Base-by-base conservation (phyloP, 192 early-diverging fungal species). In the Backusella westeae region DNA sequence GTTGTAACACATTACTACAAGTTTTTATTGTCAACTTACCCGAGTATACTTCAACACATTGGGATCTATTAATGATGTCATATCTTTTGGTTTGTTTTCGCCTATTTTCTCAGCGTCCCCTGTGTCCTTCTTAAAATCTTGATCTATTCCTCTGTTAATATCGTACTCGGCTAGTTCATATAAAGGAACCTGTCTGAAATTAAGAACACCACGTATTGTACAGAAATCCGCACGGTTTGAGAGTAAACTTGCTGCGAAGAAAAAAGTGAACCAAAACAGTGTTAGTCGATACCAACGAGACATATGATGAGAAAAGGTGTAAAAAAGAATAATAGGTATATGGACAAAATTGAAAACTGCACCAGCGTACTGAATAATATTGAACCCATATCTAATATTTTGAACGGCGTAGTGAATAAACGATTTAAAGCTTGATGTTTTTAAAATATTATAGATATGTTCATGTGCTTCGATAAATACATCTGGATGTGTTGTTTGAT, bases 351-450 rank as follows among this genome's bases (percentile, higher is more conserved):
- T 66, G 19, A 76, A 32, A 26, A 69, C 12, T 17, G 71, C 71
- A 26, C 34, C 29, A 15, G 49, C 46, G n/a, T 74, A 81, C n/a
- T 72, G 75, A n/a, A 81, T 8, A 35, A 73, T 67, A 26, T 74
- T 67, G 29, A 46, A 71, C 21, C 75, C 67, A 39, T 73, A 77
- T 15, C 75, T 35, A 26, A 81, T 81, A 38, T 81, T 81, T 42
- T 73, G 71, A 3, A 77, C 46, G 7, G 75, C 79, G 23, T 73
- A n/a, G 17, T 76, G 69, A 34, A 81, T n/a, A 35, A 81, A 81
- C 14, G 35, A 69, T 34, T 67, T 69, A 34, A 81, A 49, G 6
- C 75, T 76, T 14, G 74, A 73, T 1, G 59, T 65, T 32, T 73
- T 59, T 52, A 77, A 53, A 15, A 68, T 69, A 44, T 73, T 38